Evolutionary conservation across 208 protist species (phyloP), one percentile per base, ranked within the genome.

Genomic region (Leishmania guyanensis): DNA sequence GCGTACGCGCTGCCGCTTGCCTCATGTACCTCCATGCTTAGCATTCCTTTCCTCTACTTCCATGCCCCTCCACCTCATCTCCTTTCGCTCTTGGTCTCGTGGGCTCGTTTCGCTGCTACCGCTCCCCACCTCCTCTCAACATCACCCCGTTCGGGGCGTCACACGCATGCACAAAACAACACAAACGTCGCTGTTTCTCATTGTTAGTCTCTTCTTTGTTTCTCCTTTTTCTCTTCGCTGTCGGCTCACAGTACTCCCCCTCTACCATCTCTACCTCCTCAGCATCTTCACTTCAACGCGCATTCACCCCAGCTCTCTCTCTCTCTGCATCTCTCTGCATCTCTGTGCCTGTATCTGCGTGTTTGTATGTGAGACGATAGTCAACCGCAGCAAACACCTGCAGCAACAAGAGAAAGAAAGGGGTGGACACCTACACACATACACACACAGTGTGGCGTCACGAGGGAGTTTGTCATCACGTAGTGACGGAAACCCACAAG

Each of bases 11-110:
- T 6, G 3, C 70, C 70, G 10, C 20, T 14, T 36, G 20, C 17
- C 8, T 43, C 8, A 51, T 14, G 70, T n/a, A 5, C 12, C 26
- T 53, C 10, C n/a, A 14, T 39, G 48, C 56, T 56, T 17, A 33
- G 51, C 54, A 48, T 51, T 14, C 33, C 65, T 39, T 33, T 78
- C 79, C 46, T 81, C 70, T 17, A 16, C 36, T 33, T 33, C 69
- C 20, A 29, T 51, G 12, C 69, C 69, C 36, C 46, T 17, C 58
- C 26, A 33, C 58, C 74, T 22, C 51, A 46, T 22, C 10, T 20
- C 29, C 12, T 62, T 20, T 65, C 8, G n/a, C 73, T 29, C 73
- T 76, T 43, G 68, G 51, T 22, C 43, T 74, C 54, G 51, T 78
- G 54, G 1, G 46, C n/a, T 71, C n/a, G 39, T n/a, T n/a, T 50